These are phyloP conservation scores for Verticillium isaacii DNA, from an alignment of 2,329 filamentous ascomycete genomes.

Conservation along the genomic window DNA sequence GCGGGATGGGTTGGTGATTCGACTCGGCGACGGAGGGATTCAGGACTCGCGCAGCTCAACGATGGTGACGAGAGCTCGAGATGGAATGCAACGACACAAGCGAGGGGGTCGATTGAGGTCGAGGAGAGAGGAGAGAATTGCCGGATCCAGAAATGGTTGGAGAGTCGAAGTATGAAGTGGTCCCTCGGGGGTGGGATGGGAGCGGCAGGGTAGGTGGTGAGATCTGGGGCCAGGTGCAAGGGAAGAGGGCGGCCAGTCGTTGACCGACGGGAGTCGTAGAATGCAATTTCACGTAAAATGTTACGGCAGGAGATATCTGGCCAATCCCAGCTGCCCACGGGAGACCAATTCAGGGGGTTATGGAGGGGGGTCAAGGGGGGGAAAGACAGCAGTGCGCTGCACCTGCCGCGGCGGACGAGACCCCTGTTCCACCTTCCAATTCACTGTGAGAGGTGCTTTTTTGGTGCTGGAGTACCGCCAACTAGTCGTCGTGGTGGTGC, in stretches of 20 bases:
- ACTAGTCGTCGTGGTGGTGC: too few relatives aligned
- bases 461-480: too few relatives aligned
- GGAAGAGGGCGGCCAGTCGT: not conserved
- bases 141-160: not conserved
- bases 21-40: conserved; percentile 10
- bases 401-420: not conserved
- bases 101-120: not conserved
- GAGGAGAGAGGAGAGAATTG: not conserved
- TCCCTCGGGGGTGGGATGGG: not conserved
- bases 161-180: not conserved
- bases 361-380: not conserved
- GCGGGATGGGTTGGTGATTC: not conserved
- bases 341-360: conserved; percentile 16
- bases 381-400: not conserved
- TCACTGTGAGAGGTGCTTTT: not conserved
- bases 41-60: not conserved
- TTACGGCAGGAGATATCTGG: conserved; percentile 21
- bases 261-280: conserved; percentile 15
- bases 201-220: conserved; percentile 3
- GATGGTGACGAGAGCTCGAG: not conserved
- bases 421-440: not conserved
- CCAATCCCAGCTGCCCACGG: conserved; percentile 14
- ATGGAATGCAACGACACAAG: not conserved
- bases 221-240: conserved; percentile 9
- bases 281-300: conserved; percentile 34